Percentiles rank a stretch among this genome's conserved stretches.
Conservation (phyloP, 139 green algal genomes). For the Nannochloris sp. region DNA sequence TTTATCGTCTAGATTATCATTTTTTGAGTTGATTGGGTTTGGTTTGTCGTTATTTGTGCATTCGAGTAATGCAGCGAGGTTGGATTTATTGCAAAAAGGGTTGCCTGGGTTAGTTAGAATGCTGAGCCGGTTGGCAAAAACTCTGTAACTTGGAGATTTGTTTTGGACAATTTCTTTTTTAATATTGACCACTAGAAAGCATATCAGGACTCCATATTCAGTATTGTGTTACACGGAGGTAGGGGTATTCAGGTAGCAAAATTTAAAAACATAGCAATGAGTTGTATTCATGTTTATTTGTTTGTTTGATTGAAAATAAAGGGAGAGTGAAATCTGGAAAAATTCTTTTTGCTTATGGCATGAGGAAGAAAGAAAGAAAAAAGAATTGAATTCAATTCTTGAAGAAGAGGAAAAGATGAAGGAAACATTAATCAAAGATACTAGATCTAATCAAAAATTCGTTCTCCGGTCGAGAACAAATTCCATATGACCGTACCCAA, state of each 20-base stretch:
- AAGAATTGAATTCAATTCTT: background rate
- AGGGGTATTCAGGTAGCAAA: background rate
- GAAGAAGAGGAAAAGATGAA: background rate
- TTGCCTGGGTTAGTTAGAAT: slow-evolving; percentile 62
- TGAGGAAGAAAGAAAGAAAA: background rate
- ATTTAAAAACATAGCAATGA: background rate
- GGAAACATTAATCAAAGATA: background rate
- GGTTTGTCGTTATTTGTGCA: slow-evolving; percentile 80
- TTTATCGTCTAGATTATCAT: slow-evolving; percentile 75
- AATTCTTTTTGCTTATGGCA: too few species aligned
- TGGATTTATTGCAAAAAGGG: slow-evolving; percentile 62
- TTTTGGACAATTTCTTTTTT: background rate
- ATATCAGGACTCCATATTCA: too few species aligned
- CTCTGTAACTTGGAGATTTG: background rate
- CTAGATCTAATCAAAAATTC: slow-evolving; percentile 66
- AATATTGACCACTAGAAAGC: background rate
- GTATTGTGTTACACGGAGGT: too few species aligned
- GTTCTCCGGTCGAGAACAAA: slow-evolving; percentile 79
- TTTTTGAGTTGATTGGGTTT: slow-evolving; percentile 77
- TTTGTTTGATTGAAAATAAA: slow-evolving; percentile 2
- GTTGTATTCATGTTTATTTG: background rate
- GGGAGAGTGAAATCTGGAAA: background rate
- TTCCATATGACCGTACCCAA: slow-evolving; percentile 91
- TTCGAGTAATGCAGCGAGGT: slow-evolving; percentile 51
- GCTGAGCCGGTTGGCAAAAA: slow-evolving; percentile 39